Evolutionary conservation across 768 basidiomycete species (phyloP).

Genomic region (Neoboletus magnificus): DNA sequence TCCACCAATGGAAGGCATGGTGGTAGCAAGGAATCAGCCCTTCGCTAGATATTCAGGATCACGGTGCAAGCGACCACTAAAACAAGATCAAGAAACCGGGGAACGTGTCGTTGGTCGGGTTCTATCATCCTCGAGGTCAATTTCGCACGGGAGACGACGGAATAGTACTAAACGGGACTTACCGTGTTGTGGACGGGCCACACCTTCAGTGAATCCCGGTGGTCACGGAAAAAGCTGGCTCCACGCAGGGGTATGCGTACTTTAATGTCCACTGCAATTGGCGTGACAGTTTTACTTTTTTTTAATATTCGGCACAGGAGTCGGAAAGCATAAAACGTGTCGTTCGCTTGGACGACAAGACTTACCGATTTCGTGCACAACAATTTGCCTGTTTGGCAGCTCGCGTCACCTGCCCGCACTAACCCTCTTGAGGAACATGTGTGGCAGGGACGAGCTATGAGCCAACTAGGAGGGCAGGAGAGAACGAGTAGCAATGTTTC

Average conservation of each 20-base stretch:
- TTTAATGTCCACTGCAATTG: background rate
- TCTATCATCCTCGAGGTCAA: background rate
- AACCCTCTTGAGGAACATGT: background rate
- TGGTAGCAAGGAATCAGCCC: background rate
- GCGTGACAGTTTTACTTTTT: background rate
- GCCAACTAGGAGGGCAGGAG: background rate
- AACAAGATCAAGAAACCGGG: background rate
- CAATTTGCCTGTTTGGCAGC: background rate
- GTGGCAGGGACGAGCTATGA: background rate
- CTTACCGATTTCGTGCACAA: background rate
- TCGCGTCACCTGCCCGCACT: background rate
- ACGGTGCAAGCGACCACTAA: background rate
- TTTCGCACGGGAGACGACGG: background rate
- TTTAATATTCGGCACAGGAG: background rate
- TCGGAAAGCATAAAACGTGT: background rate
- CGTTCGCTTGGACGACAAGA: constrained; percentile 3
- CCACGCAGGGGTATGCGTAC: background rate
- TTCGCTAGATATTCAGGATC: background rate
- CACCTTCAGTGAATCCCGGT: background rate
- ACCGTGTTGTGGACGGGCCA: background rate
- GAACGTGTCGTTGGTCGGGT: background rate
- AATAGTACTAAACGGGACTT: background rate
- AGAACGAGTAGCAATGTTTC: background rate
- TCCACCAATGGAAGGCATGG: background rate
- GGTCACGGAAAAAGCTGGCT: background rate